phyloP scores from a whole-genome alignment of 2,329 filamentous ascomycete genomes.

The Sporothrix pseudoabietina region DNA sequence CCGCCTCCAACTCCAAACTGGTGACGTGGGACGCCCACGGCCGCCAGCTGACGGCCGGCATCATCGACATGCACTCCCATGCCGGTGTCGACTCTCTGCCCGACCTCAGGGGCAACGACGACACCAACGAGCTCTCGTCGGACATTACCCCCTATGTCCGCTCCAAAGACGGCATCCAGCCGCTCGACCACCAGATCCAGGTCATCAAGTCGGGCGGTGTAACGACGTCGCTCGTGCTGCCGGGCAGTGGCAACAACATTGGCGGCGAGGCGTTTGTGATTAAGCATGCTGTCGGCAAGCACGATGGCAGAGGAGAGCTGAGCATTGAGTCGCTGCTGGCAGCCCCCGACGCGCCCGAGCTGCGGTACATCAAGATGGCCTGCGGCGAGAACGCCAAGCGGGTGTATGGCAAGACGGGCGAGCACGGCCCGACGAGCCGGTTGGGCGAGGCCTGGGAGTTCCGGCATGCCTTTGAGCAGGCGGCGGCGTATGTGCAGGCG shows the following conservation, averaged over 20 bases:
- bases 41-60: slow-evolving; percentile 64
- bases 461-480: slow-evolving; percentile 67
- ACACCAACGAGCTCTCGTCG: slow-evolving; percentile 64
- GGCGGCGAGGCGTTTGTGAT: slow-evolving; percentile 70
- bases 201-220: slow-evolving; percentile 75
- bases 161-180: slow-evolving; percentile 65
- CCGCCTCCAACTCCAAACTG: background rate
- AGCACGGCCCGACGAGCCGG: slow-evolving; percentile 59
- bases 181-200: slow-evolving; percentile 64
- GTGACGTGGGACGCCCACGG: slow-evolving; percentile 58
- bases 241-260: slow-evolving; percentile 72
- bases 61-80: slow-evolving; percentile 74
- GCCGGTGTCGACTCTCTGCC: slow-evolving; percentile 63
- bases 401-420: slow-evolving; percentile 58
- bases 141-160: slow-evolving; percentile 70
- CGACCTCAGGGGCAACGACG: slow-evolving; percentile 54
- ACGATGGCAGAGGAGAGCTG: slow-evolving; percentile 63
- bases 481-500: slow-evolving; percentile 55
- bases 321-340: slow-evolving; percentile 66
- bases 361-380: slow-evolving; percentile 74
- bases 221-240: slow-evolving; percentile 66
- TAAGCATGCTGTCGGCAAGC: slow-evolving; percentile 65
- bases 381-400: slow-evolving; percentile 71
- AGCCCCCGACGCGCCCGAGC: slow-evolving; percentile 64
- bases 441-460: slow-evolving; percentile 72